A percentile compares a stretch with the other conserved stretches of the same genome.
These are phyloP conservation scores for Toxicodendron radicans DNA, from an alignment of 345 rosid species.

Conservation along the genomic window DNA sequence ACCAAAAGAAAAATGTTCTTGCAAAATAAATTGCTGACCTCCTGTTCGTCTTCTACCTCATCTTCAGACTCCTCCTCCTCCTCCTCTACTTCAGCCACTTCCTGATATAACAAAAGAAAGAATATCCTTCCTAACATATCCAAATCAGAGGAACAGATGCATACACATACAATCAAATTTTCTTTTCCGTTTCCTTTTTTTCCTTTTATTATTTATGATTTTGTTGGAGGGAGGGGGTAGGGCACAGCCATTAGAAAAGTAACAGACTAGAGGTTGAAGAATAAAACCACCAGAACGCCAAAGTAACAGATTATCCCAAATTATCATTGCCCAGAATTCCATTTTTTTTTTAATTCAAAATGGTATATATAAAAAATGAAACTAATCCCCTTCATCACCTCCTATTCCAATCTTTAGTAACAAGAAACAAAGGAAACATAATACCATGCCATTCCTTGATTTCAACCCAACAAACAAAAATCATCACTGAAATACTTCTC, in stretches of 20 bases:
- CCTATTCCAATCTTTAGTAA: no score
- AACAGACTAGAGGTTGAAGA: background rate
- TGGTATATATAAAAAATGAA: background rate
- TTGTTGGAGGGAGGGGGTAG: background rate
- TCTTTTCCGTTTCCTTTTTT: background rate
- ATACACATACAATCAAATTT: background rate
- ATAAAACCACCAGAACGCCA: background rate
- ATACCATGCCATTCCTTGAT: no score
- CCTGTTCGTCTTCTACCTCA: slow-evolving; percentile 48
- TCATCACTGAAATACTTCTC: no score
- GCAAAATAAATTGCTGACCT: slow-evolving; percentile 33
- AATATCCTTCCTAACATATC: background rate
- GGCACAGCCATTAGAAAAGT: background rate
- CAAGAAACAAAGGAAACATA: no score
- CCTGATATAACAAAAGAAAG: slow-evolving; percentile 26
- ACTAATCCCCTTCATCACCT: no score
- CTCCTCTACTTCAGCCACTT: slow-evolving; percentile 41
- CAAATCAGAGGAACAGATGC: background rate
- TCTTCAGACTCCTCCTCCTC: slow-evolving; percentile 40
- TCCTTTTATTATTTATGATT: background rate
- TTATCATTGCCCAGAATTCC: background rate
- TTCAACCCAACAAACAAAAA: no score
- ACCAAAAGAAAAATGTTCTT: background rate
- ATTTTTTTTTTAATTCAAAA: background rate
- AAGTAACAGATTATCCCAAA: background rate